Percentiles rank a stretch among this genome's conserved stretches.
Evolutionary conservation across 129 eudicot genomes (phyloP).

Genomic region (Lonicera japonica): DNA sequence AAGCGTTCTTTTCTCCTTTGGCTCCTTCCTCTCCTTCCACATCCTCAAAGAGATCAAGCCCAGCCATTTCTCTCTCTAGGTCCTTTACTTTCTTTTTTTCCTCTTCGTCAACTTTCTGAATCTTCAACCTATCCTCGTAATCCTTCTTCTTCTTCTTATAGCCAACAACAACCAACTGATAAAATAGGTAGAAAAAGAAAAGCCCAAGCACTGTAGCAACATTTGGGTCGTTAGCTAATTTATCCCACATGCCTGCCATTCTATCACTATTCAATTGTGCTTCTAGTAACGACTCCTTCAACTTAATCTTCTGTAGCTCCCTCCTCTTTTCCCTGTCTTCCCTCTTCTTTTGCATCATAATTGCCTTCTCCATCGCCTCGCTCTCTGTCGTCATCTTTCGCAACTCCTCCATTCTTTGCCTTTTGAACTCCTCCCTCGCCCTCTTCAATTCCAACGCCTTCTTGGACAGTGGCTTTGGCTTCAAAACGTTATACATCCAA

Average conservation of each 20-base stretch:
- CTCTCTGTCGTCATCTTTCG: conserved; percentile 28
- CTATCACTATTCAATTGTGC: conserved; percentile 21
- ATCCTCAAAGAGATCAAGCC: conserved; percentile 39
- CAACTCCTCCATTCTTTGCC: conserved; percentile 40
- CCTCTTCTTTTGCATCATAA: conserved; percentile 42
- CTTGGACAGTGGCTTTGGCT: conserved; percentile 59
- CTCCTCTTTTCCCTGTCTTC: conserved; percentile 52
- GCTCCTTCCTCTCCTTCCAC: conserved; percentile 59
- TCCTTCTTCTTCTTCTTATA: conserved; percentile 76
- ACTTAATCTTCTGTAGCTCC: conserved; percentile 42
- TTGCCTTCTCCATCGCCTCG: conserved; percentile 48
- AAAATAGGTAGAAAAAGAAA: conserved; percentile 64
- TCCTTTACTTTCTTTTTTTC: conserved; percentile 72
- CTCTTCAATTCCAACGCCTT: conserved; percentile 71
- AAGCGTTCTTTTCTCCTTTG: conserved; percentile 53
- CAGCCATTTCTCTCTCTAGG: conserved; percentile 60
- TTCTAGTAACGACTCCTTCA: conserved; percentile 31
- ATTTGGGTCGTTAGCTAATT: conserved; percentile 41
- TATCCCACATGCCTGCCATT: conserved; percentile 42
- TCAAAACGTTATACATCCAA: conserved; percentile 42
- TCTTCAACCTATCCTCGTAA: conserved; percentile 80
- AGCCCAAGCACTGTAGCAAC: conserved; percentile 46
- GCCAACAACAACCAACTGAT: conserved; percentile 59
- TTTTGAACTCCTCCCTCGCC: conserved; percentile 51
- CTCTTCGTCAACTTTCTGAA: conserved; percentile 79